Base-by-base conservation (phyloP, 164 flowering plant species). In the Magnolia officinalis region DNA sequence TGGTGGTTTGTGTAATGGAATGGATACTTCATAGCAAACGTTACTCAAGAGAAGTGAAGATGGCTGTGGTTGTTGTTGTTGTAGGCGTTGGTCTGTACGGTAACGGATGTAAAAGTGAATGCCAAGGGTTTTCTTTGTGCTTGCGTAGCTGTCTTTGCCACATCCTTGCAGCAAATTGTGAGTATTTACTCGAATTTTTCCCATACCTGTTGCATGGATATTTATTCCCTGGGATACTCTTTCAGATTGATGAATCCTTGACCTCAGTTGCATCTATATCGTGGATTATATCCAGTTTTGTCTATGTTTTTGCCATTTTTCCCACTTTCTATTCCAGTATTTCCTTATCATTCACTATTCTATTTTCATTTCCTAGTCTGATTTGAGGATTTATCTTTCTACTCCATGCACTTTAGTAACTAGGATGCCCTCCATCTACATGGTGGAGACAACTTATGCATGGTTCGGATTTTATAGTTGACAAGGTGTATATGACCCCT, bases 141-240 rank as follows among this genome's bases (percentile, higher is more conserved):
- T 63, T 85, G 87, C 63, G 81, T 91, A 13, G 98, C 98, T 4
- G 90, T 94, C 29, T 37, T 91, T 29, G 86, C 93, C 19, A 94
- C 98, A 69, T 94, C 98, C 11, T 84, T 94, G 77, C 98, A 94
- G 79, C 98, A 94, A 86, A 94, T 94, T 86, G 98, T 93, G 79
- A 93, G 96, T 85, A 19, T 75, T 70, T 72, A 19, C 59, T 49
- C 19, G 69, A 2, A 45, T 55, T 23, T 70, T 63, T 1, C 9
- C 6, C 71, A 26, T 26, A 26, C 29, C 59, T 61, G 6, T 21
- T 65, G n/a, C 24, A 2, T n/a, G 6, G 52, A 51, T 76, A 2
- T 14, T 18, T 37, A 18, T 18, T 8, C 4, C 8, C 8, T 21
- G 50, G 14, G 2, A 4, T 31, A 49, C 31, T 49, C 26, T 8